Percentiles rank a stretch among this genome's conserved stretches.
Evolutionary conservation across 306 rosid genomes (phyloP).

Genomic region (Oemleria cerasiformis): DNA sequence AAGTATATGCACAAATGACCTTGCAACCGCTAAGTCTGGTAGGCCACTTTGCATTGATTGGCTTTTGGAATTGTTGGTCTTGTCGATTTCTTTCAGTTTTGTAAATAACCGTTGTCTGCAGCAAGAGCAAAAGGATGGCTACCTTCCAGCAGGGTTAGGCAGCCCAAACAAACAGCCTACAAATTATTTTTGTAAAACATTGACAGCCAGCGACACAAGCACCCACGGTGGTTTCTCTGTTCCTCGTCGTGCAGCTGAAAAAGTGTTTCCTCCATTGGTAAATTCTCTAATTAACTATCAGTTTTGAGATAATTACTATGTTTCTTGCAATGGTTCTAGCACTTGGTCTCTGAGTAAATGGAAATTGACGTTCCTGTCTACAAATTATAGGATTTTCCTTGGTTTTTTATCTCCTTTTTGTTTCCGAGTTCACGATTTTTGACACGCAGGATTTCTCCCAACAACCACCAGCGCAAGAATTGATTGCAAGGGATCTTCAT

Average conservation of each 20-base stretch:
- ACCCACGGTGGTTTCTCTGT: constrained; percentile 99
- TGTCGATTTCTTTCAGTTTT: constrained; percentile 18
- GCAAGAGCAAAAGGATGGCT: constrained; percentile 97
- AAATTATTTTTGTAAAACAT: constrained; percentile 88
- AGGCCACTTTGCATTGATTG: constrained; percentile 24
- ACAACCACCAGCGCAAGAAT: constrained; percentile 96
- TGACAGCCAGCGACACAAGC: constrained; percentile 98
- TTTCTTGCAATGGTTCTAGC: constrained; percentile 8
- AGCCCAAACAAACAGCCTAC: constrained; percentile 90
- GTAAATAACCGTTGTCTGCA: constrained; percentile 30
- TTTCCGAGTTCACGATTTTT: constrained; percentile 11
- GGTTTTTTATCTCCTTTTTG: not conserved
- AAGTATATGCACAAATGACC: constrained; percentile 96
- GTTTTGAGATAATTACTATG: not conserved
- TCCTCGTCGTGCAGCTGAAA: constrained; percentile 99
- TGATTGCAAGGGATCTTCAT: constrained; percentile 92
- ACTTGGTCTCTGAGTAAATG: not conserved
- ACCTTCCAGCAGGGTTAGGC: constrained; percentile 87
- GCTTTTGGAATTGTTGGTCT: constrained; percentile 16
- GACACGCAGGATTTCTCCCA: constrained; percentile 76
- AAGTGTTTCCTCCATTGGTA: constrained; percentile 98
- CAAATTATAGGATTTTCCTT: not conserved
- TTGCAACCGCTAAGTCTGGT: constrained; percentile 88
- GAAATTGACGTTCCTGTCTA: not conserved
- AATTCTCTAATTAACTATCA: constrained; percentile 8